These are phyloP conservation scores for Diaporthe sp. DNA, from an alignment of 2,329 filamentous ascomycete species.

Conservation along the genomic window DNA sequence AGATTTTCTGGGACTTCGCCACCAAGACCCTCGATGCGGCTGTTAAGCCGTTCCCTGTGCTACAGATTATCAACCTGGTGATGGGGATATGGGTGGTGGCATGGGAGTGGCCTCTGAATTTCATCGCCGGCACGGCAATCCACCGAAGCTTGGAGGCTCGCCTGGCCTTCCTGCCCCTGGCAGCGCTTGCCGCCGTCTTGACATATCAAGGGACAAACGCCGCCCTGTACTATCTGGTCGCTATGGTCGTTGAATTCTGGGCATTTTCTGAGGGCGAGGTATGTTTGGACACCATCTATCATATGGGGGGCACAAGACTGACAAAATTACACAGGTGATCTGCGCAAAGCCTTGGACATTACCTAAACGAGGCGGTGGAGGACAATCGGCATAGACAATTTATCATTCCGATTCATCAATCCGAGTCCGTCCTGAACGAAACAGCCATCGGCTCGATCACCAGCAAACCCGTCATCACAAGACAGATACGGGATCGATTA, in stretches of 20 bases:
- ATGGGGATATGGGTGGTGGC: slow-evolving; percentile 82
- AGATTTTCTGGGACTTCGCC: slow-evolving; percentile 97
- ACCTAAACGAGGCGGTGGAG: slow-evolving; percentile 60
- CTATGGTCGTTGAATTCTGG: slow-evolving; percentile 92
- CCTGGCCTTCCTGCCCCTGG: slow-evolving; percentile 83
- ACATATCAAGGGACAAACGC: slow-evolving; percentile 94
- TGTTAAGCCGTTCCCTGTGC: slow-evolving; percentile 86
- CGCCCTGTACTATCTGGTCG: slow-evolving; percentile 90
- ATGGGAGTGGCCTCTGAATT: slow-evolving; percentile 90
- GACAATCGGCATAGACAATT: slow-evolving; percentile 21
- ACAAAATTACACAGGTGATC: slow-evolving; percentile 61
- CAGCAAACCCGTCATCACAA: not conserved
- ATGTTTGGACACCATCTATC: slow-evolving; percentile 47
- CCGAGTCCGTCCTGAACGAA: slow-evolving; percentile 4
- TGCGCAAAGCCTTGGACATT: slow-evolving; percentile 78
- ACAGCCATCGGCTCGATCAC: not conserved
- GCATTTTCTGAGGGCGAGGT: slow-evolving; percentile 98
- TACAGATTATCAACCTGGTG: slow-evolving; percentile 91
- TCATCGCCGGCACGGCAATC: slow-evolving; percentile 79
- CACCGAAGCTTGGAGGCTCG: slow-evolving; percentile 91
- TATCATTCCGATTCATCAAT: not conserved
- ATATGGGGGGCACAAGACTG: slow-evolving; percentile 1
- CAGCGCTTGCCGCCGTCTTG: slow-evolving; percentile 77
- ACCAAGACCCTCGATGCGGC: slow-evolving; percentile 89
- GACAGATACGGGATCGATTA: not conserved